Percentiles rank a stretch among this genome's conserved stretches.
These are phyloP conservation scores for Penicillium sp. DNA, from an alignment of 2,329 filamentous ascomycete species.

Conservation along the genomic window DNA sequence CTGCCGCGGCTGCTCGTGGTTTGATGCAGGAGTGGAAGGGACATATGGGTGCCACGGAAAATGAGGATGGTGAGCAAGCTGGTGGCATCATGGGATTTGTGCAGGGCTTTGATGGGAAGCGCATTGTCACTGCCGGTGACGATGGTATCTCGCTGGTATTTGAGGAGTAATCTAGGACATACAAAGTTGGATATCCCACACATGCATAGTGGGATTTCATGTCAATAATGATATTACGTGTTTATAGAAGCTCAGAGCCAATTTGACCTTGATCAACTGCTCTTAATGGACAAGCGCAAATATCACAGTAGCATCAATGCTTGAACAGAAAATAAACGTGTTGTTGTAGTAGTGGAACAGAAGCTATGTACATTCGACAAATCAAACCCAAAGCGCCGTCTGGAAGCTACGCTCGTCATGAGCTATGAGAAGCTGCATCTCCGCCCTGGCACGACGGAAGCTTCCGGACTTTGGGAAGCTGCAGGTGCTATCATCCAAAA, in stretches of 20 bases:
- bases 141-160: constrained; percentile 58
- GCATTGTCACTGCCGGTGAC: constrained; percentile 86
- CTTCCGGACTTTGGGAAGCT: constrained; percentile 6
- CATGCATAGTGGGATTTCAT: constrained; percentile 9
- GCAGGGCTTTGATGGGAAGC: constrained; percentile 69
- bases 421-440: constrained; percentile 4
- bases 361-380: constrained; percentile 40
- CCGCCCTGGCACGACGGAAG: constrained; percentile 18
- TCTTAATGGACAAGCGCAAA: neutral
- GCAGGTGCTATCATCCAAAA: constrained; percentile 11
- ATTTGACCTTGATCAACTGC: neutral
- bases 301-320: neutral
- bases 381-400: constrained; percentile 34
- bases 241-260: constrained; percentile 9
- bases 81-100: constrained; percentile 91
- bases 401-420: constrained; percentile 16
- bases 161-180: constrained; percentile 32
- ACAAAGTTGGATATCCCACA: constrained; percentile 6
- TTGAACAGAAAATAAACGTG: constrained; percentile 19
- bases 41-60: constrained; percentile 54
- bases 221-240: constrained; percentile 28
- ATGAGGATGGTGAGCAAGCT: constrained; percentile 67
- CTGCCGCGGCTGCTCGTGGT: constrained; percentile 64
- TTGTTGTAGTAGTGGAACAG: constrained; percentile 29
- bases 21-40: constrained; percentile 86